Evolutionary conservation across 208 protist genomes (phyloP).

Genomic region (Leishmania arabica): DNA sequence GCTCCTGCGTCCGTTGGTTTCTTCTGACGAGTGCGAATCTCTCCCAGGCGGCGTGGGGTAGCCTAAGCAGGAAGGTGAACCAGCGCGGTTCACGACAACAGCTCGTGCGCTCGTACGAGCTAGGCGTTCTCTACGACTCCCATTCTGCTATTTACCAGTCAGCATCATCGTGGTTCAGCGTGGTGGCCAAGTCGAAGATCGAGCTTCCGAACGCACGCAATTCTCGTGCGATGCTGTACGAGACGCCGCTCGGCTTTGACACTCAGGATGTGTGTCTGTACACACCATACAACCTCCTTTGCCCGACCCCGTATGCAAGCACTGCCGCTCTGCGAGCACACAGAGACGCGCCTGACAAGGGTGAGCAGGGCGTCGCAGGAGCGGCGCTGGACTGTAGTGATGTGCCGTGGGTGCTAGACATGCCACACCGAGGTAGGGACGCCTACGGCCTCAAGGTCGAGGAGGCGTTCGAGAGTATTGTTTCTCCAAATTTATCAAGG

Average conservation of each 20-base stretch:
- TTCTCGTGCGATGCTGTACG: conserved; percentile 22
- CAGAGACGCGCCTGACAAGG: neutral
- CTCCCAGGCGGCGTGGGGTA: conserved; percentile 86
- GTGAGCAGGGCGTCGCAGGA: neutral
- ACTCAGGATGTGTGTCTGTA: conserved; percentile 1
- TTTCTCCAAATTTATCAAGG: conserved; percentile 3
- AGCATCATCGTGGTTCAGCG: conserved; percentile 20
- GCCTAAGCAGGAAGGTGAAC: conserved; percentile 18
- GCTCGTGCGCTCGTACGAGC: conserved; percentile 78
- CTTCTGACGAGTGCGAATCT: conserved; percentile 87
- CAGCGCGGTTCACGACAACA: conserved; percentile 15
- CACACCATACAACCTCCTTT: conserved; percentile 68
- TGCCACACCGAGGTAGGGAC: conserved; percentile 67
- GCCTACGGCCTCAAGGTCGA: conserved; percentile 39
- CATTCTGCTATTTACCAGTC: conserved; percentile 25
- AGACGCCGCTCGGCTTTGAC: conserved; percentile 17
- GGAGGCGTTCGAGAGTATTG: conserved; percentile 27
- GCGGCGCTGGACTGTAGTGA: conserved; percentile 37
- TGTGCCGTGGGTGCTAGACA: conserved; percentile 82
- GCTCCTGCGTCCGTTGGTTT: conserved; percentile 59
- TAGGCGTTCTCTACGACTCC: conserved; percentile 82
- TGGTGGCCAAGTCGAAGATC: conserved; percentile 42
- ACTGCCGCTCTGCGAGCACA: conserved; percentile 35
- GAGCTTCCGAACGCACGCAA: conserved; percentile 29
- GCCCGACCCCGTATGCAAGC: conserved; percentile 66